Percentiles rank a stretch among this genome's conserved stretches.
Conservation (phyloP, 805 yeast species). For the Candida glaebosa region DNA sequence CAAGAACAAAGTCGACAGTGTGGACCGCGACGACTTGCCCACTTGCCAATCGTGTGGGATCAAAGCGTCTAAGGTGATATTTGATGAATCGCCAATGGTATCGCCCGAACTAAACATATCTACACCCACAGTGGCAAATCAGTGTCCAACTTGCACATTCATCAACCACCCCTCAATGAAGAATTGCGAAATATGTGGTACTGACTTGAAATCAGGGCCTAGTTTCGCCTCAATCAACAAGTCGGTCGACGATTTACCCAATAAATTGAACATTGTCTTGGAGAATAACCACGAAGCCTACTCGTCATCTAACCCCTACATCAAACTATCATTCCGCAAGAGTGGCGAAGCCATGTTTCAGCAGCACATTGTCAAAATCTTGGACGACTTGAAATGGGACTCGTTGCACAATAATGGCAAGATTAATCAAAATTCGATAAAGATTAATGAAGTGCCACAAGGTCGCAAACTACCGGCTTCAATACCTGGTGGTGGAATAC, state of each 20-base stretch:
- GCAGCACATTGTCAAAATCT: constrained; percentile 33
- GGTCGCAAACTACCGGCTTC: background rate
- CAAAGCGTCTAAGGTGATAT: constrained; percentile 14
- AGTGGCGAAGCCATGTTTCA: constrained; percentile 61
- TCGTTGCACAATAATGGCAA: constrained; percentile 29
- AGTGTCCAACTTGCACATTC: constrained; percentile 68
- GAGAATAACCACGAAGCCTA: constrained; percentile 32
- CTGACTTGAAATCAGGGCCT: constrained; percentile 25
- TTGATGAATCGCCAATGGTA: too few relatives aligned
- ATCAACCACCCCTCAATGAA: constrained; percentile 75
- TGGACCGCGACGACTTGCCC: constrained; percentile 22
- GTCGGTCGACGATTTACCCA: constrained; percentile 16
- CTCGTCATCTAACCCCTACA: constrained; percentile 31
- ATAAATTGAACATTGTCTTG: constrained; percentile 10
- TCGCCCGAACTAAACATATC: too few relatives aligned
- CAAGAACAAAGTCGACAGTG: constrained; percentile 41
- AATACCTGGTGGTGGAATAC: constrained; percentile 53
- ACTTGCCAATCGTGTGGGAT: constrained; percentile 41
- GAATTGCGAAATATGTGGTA: constrained; percentile 86
- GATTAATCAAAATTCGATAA: constrained; percentile 36
- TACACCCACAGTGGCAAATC: constrained; percentile 26
- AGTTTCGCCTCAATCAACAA: background rate
- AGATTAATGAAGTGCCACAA: constrained; percentile 10
- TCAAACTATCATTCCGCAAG: constrained; percentile 72
- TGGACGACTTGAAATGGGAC: constrained; percentile 55